Base-by-base conservation (phyloP, 768 basidiomycete species). In the Pholiota conissans region DNA sequence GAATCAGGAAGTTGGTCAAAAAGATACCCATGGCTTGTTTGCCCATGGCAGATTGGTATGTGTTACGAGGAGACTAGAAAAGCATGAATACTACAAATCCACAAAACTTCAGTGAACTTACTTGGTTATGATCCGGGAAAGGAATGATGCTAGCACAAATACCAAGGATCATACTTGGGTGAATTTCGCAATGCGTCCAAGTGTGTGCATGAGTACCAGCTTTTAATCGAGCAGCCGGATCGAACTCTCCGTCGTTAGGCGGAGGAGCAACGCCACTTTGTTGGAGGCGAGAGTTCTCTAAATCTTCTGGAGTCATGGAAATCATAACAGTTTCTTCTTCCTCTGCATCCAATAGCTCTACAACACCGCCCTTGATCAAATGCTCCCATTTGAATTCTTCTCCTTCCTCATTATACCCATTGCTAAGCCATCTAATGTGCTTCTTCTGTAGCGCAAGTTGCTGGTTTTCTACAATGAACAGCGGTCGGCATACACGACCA, bases 291-390 rank as follows among this genome's bases (percentile, higher is more conserved):
- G 92, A 92, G 61, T 85, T 87, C 71, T 97, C 93, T 52, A 99
- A 73, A 71, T 98, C 97, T 66, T 98, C 94, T 2, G 93, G 90
- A 3, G 93, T 94, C 97, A 99, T 99, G 52, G 93, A 94, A 60
- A 99, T 99, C 92, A 99, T 96, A 55, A 98, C 95, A 0, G 96
- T 98, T 72, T 99, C 97, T 76, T 99, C 97, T 72, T 99, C 97
- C 70, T 98, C 97, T 0, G 97, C 96, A 73, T 99, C 97, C 69
- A 99, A 75, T 48, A 97, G 77, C 74, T 99, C 97, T 59, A 99
- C 84, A 40, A 97, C 84, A 57, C 97, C 97, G 16, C 84, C 84
- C 64, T 91, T 89, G 56, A 98, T 76, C 52, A 99, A 74, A 28
- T 90, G 81, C 53, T 89, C 85, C 94, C 94, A 99, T 62, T 86